Evolutionary conservation across 768 basidiomycete genomes (phyloP).

Genomic region (Leccinum broughii): DNA sequence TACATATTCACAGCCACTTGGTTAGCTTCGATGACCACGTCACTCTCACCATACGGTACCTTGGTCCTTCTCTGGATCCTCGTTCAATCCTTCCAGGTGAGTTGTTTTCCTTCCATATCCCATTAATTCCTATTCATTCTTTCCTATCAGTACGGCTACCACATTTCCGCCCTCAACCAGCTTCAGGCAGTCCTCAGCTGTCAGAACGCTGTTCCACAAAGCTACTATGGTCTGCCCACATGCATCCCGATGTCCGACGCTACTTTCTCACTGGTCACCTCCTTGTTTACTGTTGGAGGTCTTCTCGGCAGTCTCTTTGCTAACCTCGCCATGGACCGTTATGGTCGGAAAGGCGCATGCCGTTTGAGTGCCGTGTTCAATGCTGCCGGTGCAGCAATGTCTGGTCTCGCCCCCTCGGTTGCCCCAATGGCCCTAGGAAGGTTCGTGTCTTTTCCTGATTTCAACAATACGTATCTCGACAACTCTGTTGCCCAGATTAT

Average conservation of each 20-base stretch:
- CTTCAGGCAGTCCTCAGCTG: conserved; percentile 80
- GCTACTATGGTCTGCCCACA: conserved; percentile 50
- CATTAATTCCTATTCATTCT: not conserved
- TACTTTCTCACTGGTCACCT: conserved; percentile 80
- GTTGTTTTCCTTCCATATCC: not conserved
- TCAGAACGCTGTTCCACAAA: conserved; percentile 31
- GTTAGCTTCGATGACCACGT: conserved; percentile 10
- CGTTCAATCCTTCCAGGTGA: conserved; percentile 54
- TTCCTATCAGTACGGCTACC: conserved; percentile 75
- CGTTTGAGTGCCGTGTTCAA: conserved; percentile 57
- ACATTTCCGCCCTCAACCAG: conserved; percentile 90
- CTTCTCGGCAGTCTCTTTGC: conserved; percentile 73
- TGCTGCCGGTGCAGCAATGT: conserved; percentile 60
- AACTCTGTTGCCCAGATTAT: conserved; percentile 40
- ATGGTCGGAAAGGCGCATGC: conserved; percentile 70
- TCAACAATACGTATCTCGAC: conserved; percentile 1
- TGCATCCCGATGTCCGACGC: conserved; percentile 81
- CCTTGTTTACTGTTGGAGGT: conserved; percentile 87
- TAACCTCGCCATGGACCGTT: conserved; percentile 65
- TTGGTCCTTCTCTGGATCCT: conserved; percentile 68
- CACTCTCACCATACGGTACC: conserved; percentile 66
- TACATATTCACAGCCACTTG: conserved; percentile 4
- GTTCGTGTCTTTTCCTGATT: conserved; percentile 35
- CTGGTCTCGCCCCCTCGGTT: conserved; percentile 61
- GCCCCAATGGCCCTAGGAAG: conserved; percentile 62